Conservation (phyloP, 495 filamentous ascomycete genomes). For the Hypoxylon lenormandii region DNA sequence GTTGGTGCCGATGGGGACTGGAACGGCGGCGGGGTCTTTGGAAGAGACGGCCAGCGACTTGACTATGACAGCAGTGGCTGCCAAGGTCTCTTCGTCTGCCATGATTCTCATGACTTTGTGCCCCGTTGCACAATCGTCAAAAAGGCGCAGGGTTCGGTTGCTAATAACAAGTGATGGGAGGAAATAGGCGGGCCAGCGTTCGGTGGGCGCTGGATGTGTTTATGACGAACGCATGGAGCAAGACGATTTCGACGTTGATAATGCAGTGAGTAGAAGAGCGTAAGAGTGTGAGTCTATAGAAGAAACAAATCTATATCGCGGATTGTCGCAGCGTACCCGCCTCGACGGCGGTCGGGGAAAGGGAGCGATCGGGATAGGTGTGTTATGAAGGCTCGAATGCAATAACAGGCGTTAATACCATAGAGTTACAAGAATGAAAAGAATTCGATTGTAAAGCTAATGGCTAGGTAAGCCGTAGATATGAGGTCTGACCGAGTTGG, state of each 20-base stretch:
- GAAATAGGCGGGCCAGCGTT: constrained; percentile 55
- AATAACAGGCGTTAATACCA: constrained; percentile 18
- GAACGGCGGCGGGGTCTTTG: constrained; percentile 42
- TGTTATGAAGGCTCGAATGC: constrained; percentile 26
- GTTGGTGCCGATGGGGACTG: constrained; percentile 50
- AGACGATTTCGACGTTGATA: constrained; percentile 23
- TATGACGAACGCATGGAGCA: constrained; percentile 62
- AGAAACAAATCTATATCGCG: constrained; percentile 42
- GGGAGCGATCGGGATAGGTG: constrained; percentile 36
- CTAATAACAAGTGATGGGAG: constrained; percentile 22
- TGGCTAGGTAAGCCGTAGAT: constrained; percentile 18
- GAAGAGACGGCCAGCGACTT: constrained; percentile 69
- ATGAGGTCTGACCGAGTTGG: constrained; percentile 26
- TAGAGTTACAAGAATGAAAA: constrained; percentile 33
- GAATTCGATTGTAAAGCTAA: constrained; percentile 20
- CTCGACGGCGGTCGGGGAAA: constrained; percentile 42
- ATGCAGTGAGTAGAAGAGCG: constrained; percentile 31
- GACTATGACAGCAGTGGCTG: constrained; percentile 72
- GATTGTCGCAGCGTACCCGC: constrained; percentile 44
- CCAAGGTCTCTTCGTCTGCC: constrained; percentile 71
- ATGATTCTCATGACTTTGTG: constrained; percentile 52
- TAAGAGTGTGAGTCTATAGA: constrained; percentile 16
- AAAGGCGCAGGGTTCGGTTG: constrained; percentile 8
- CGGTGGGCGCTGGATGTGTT: constrained; percentile 52
- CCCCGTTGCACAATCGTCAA: constrained; percentile 18